A percentile compares a stretch with the other conserved stretches of the same genome.
These are phyloP conservation scores for Komagataella kurtzmanii DNA, from an alignment of 805 yeast genomes.

Conservation along the genomic window DNA sequence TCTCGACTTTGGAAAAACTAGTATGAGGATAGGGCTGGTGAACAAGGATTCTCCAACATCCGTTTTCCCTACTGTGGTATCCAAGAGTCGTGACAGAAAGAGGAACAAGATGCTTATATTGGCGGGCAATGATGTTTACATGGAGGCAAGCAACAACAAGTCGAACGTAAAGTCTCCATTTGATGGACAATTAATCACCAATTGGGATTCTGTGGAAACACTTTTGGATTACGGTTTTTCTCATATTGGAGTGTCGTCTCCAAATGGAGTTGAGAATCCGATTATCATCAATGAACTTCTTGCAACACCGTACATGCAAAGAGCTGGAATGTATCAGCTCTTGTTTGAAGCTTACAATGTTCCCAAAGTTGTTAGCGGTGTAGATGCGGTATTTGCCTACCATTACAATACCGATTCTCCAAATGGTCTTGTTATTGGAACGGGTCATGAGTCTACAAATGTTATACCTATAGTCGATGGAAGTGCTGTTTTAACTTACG, in stretches of 20 bases:
- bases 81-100: constrained; percentile 73
- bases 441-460: constrained; percentile 75
- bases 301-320: constrained; percentile 56
- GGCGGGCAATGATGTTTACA: constrained; percentile 70
- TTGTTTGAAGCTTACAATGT: constrained; percentile 73
- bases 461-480: constrained; percentile 74
- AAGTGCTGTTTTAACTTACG: constrained; percentile 44
- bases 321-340: constrained; percentile 66
- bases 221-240: constrained; percentile 75
- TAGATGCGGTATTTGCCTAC: constrained; percentile 72
- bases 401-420: constrained; percentile 38
- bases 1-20: constrained; percentile 68
- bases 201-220: constrained; percentile 84
- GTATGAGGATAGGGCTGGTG: constrained; percentile 46
- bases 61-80: constrained; percentile 52
- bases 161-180: constrained; percentile 66
- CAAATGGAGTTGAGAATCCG: constrained; percentile 58
- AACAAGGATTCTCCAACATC: constrained; percentile 33
- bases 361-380: constrained; percentile 67
- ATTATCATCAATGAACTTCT: constrained; percentile 68
- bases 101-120: constrained; percentile 46
- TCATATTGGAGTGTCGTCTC: constrained; percentile 53
- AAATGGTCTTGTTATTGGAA: constrained; percentile 66
- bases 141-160: constrained; percentile 51
- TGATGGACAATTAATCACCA: constrained; percentile 77